Evolutionary conservation across 345 rosid species (phyloP).

Genomic region (Hibiscus syriacus): DNA sequence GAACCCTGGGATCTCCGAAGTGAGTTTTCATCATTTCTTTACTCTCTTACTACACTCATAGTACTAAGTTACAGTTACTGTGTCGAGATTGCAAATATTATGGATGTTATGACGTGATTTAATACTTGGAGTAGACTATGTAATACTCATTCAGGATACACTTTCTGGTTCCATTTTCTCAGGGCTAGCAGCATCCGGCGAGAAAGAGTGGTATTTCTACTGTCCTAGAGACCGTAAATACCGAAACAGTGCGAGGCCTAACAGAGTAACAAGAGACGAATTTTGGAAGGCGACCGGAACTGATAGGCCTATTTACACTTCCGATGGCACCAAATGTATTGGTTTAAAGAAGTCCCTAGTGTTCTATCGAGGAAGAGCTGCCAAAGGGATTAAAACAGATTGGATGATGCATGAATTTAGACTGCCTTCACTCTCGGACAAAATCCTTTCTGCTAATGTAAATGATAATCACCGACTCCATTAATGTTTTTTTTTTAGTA

Average conservation of each 20-base stretch:
- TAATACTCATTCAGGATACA: no score
- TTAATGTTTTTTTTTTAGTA: neutral
- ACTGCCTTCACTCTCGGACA: slow-evolving; percentile 63
- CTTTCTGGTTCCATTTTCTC: neutral
- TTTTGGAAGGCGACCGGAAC: slow-evolving; percentile 98
- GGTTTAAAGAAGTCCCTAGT: slow-evolving; percentile 92
- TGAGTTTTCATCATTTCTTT: slow-evolving; percentile 26
- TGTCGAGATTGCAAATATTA: no score
- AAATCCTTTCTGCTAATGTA: slow-evolving; percentile 63
- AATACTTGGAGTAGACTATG: no score
- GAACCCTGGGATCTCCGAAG: slow-evolving; percentile 99
- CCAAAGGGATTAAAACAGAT: slow-evolving; percentile 86
- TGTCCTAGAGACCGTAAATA: slow-evolving; percentile 92
- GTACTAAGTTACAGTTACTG: no score
- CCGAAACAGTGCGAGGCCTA: slow-evolving; percentile 83
- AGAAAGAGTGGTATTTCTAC: slow-evolving; percentile 93
- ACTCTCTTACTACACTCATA: neutral
- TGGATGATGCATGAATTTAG: slow-evolving; percentile 99
- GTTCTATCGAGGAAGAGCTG: slow-evolving; percentile 89
- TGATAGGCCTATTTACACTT: slow-evolving; percentile 87
- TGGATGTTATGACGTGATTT: no score
- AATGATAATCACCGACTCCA: neutral
- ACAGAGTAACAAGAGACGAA: slow-evolving; percentile 88
- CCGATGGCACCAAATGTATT: slow-evolving; percentile 63
- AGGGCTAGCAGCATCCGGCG: slow-evolving; percentile 71